These are phyloP conservation scores for Penicillium fimorum DNA, from an alignment of 495 filamentous ascomycete species.

Conservation along the genomic window DNA sequence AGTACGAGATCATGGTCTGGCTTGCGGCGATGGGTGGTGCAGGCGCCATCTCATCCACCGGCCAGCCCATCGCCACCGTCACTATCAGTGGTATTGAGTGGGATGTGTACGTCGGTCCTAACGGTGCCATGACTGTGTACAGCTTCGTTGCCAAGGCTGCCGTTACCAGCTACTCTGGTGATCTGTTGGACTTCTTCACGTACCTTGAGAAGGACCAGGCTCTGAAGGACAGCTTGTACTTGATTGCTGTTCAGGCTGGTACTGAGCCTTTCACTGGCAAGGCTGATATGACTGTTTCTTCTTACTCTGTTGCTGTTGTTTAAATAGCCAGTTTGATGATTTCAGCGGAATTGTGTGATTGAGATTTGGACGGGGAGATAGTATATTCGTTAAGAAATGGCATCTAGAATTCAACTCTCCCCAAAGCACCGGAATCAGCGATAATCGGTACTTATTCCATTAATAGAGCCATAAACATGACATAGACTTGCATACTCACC, in stretches of 20 bases:
- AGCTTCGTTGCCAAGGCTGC: slow-evolving; percentile 55
- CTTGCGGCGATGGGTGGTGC: slow-evolving; percentile 60
- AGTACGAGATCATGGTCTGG: slow-evolving; percentile 76
- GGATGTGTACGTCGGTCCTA: slow-evolving; percentile 56
- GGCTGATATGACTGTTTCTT: slow-evolving; percentile 36
- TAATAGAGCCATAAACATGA: background rate
- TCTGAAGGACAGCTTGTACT: slow-evolving; percentile 50
- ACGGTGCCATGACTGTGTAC: slow-evolving; percentile 57
- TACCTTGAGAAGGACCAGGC: slow-evolving; percentile 54
- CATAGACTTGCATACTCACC: background rate
- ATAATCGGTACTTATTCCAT: background rate
- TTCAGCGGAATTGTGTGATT: background rate
- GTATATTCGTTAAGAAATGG: background rate
- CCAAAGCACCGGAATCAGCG: background rate
- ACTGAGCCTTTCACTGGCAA: slow-evolving; percentile 56
- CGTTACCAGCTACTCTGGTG: slow-evolving; percentile 52
- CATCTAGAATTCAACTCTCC: background rate
- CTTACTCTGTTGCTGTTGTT: slow-evolving; percentile 42
- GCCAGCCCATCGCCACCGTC: slow-evolving; percentile 51
- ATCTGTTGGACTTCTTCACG: slow-evolving; percentile 55
- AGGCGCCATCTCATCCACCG: slow-evolving; percentile 60
- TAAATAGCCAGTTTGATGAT: slow-evolving; percentile 20
- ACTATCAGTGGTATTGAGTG: slow-evolving; percentile 51
- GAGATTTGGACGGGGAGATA: background rate
- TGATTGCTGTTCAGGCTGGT: slow-evolving; percentile 55